Evolutionary conservation across 2,329 filamentous ascomycete genomes (phyloP), one percentile per base, ranked within the genome.

Genomic region (Sporothrix humicola): DNA sequence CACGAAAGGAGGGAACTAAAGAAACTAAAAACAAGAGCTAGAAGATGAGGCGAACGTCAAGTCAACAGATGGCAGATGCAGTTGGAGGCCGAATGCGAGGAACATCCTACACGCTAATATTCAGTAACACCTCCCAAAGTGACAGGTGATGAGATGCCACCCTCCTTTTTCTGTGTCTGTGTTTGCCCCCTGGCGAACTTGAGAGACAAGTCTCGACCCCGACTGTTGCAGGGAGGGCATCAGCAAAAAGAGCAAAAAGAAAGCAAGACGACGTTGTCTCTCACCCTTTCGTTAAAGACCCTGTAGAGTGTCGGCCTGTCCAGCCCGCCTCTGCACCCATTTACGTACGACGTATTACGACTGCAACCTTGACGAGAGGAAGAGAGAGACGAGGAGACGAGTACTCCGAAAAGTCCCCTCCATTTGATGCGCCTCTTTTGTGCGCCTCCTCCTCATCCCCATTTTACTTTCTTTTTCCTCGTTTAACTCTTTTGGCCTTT

Each of bases 131-230:
- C 31, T 37, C 31, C 31, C 3, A 37, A 37, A 37, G n/a, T 31
- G 63, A 37, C 65, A 69, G 50, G 66, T 44, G 66, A 58, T 44
- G 66, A 44, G 50, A 56, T 42, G 59, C n/a, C 37, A 65, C 59
- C 37, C 59, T 23, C 59, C 37, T 10, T 20, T 37, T 2, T 20
- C 1, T 52, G 2, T 7, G 3, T 31, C 31, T 31, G 31, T 5
- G 31, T 23, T 44, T 46, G n/a, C n/a, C 59, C 59, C 59, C n/a
- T 42, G 46, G 6, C 65, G 65, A 68, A 44, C 65, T 46, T 2
- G n/a, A 20, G 61, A 59, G 52, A 54, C 6, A 44, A 42, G 26
- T 37, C 58, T 61, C 23, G 52, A 20, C 8, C 4, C 52, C 23
- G 52, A 3, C 23, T 23, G 52, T 54, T 54, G n/a, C 52, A 54